Percentiles rank a stretch among this genome's conserved stretches.
phyloP scores from a whole-genome alignment of 208 protist genomes.

The Acanthamoeba triangularis region DNA sequence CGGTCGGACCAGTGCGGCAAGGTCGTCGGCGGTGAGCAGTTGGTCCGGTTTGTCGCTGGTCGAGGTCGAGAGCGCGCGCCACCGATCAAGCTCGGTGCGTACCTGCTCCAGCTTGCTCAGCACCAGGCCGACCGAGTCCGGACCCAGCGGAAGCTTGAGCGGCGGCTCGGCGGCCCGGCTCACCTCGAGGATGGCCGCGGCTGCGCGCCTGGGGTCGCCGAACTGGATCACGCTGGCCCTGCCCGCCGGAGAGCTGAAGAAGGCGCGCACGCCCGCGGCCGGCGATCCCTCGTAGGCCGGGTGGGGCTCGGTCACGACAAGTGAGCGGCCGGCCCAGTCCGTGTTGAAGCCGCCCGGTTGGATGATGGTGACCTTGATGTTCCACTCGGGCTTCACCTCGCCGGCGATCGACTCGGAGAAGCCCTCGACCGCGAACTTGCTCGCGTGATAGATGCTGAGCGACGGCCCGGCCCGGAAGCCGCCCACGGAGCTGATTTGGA shows the following conservation, averaged over 20 bases:
- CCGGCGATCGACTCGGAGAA: background rate
- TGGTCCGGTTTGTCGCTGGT: no score
- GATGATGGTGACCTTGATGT: constrained; percentile 77
- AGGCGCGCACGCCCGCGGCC: background rate
- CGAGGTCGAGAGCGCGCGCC: background rate
- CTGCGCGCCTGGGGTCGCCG: background rate
- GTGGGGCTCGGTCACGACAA: background rate
- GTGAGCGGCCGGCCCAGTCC: background rate
- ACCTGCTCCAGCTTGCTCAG: background rate
- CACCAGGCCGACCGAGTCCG: background rate
- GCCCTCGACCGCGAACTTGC: constrained; percentile 46
- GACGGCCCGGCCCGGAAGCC: background rate
- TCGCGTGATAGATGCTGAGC: background rate
- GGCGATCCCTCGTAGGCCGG: constrained; percentile 65
- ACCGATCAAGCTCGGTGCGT: background rate
- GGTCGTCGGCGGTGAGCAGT: no score
- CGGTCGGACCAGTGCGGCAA: no score
- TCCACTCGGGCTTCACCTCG: constrained; percentile 33
- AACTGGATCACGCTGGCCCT: no score
- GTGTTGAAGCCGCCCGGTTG: constrained; percentile 77
- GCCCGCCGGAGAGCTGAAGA: no score
- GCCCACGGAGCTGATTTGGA: constrained; percentile 1
- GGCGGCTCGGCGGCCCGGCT: no score
- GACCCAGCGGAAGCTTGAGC: constrained; percentile 19
- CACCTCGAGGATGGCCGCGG: background rate